phyloP scores from a whole-genome alignment of 1,284 basidiomycete species.

The Microbotryum silenes-acaulis region DNA sequence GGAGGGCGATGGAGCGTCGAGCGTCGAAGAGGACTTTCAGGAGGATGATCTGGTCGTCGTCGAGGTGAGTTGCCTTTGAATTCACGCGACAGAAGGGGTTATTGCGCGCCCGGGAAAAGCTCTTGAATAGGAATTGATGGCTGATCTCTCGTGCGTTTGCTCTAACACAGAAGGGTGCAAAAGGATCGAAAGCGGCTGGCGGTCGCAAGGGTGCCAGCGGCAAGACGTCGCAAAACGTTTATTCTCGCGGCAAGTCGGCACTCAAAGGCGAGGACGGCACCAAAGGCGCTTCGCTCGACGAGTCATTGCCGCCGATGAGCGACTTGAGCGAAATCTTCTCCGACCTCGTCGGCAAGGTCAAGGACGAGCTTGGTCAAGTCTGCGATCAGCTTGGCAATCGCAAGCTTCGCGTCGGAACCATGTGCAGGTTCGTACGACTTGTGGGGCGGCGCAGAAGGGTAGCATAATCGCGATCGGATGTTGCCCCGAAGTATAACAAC shows the following conservation, averaged over 20 bases:
- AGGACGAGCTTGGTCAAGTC: slow-evolving; percentile 56
- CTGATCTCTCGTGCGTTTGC: too few species aligned
- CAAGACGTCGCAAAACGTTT: too few species aligned
- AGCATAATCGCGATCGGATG: background rate
- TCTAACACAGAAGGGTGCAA: background rate
- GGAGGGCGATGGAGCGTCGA: background rate
- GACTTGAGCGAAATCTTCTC: slow-evolving; percentile 75
- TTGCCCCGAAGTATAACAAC: background rate
- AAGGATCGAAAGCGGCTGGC: background rate
- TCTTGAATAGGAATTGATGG: background rate
- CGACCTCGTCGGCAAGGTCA: slow-evolving; percentile 67
- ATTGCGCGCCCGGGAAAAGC: background rate
- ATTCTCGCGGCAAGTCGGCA: too few species aligned
- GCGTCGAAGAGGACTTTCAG: background rate
- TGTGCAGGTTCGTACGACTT: slow-evolving; percentile 56
- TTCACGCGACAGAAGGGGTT: background rate
- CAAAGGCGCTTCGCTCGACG: slow-evolving; percentile 29
- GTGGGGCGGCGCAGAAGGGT: background rate
- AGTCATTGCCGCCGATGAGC: slow-evolving; percentile 63
- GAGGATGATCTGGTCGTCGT: background rate
- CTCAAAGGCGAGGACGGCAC: background rate
- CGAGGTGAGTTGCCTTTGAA: background rate
- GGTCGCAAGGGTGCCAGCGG: too few species aligned
- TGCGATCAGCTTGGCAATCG: slow-evolving; percentile 66
- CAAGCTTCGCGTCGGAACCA: slow-evolving; percentile 85